A percentile compares a stretch with the other conserved stretches of the same genome.
These are phyloP conservation scores for Zychaea mexicana DNA, from an alignment of 371 early-diverging fungal genomes.

Conservation along the genomic window DNA sequence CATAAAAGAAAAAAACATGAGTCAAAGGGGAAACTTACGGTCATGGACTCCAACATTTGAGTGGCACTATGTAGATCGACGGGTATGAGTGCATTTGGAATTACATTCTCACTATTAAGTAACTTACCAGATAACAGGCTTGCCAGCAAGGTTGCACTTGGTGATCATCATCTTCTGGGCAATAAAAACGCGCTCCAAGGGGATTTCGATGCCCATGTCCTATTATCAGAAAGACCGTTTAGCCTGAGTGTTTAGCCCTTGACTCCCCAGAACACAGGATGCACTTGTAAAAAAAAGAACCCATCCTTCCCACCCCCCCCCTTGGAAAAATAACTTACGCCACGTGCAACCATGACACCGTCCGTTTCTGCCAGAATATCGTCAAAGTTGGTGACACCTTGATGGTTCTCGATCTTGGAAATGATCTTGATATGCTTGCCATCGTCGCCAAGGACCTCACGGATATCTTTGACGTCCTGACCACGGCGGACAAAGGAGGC, in stretches of 20 bases:
- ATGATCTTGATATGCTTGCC: slow-evolving; percentile 92
- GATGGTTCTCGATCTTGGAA: slow-evolving; percentile 94
- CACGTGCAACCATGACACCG: slow-evolving; percentile 99
- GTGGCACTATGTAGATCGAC: slow-evolving; percentile 73
- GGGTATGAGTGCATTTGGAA: background rate
- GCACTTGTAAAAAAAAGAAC: too few species aligned
- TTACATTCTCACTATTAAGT: background rate
- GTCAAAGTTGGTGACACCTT: slow-evolving; percentile 97
- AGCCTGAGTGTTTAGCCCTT: too few species aligned
- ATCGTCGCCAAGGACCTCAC: slow-evolving; percentile 77
- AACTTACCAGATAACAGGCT: slow-evolving; percentile 87
- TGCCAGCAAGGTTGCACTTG: slow-evolving; percentile 92
- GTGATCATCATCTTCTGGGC: slow-evolving; percentile 98
- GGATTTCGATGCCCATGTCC: slow-evolving; percentile 98
- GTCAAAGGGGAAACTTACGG: slow-evolving; percentile 22
- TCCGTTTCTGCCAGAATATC: slow-evolving; percentile 94
- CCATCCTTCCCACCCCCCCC: background rate
- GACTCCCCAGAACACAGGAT: too few species aligned
- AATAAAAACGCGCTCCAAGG: slow-evolving; percentile 87
- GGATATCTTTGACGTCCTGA: slow-evolving; percentile 86
- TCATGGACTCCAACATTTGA: slow-evolving; percentile 99
- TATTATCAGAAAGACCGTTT: slow-evolving; percentile 9
- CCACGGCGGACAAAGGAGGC: slow-evolving; percentile 96
- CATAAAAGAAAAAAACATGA: background rate
- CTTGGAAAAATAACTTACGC: slow-evolving; percentile 39